Conservation (phyloP, 352 stramenopile genomes). For the Globisporangium heterothallicum region DNA sequence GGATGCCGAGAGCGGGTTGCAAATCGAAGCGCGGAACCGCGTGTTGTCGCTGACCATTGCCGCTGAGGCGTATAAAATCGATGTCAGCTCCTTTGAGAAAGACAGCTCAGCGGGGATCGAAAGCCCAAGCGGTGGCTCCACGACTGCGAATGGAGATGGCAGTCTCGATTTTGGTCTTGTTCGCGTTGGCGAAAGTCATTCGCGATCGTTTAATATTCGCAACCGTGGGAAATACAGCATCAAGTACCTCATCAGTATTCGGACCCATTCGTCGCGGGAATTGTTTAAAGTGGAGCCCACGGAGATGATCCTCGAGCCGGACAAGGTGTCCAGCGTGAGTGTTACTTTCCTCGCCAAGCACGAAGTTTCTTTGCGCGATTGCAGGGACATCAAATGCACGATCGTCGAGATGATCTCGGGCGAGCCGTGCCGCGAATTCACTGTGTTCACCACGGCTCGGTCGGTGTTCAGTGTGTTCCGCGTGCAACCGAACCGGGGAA, state of each 20-base stretch:
- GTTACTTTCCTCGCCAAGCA: constrained; percentile 75
- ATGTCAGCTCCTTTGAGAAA: constrained; percentile 82
- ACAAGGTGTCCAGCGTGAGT: constrained; percentile 54
- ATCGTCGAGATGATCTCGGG: constrained; percentile 91
- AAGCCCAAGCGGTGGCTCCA: constrained; percentile 8
- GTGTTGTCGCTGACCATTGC: constrained; percentile 31
- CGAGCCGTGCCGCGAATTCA: constrained; percentile 87
- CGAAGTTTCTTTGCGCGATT: constrained; percentile 87
- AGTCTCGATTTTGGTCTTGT: constrained; percentile 90
- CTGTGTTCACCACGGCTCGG: constrained; percentile 64
- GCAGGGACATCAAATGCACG: constrained; percentile 89
- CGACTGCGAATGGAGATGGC: constrained; percentile 32
- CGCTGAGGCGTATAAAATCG: constrained; percentile 90
- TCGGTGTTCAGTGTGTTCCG: constrained; percentile 85
- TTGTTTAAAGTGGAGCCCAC: constrained; percentile 81
- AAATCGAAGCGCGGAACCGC: constrained; percentile 30
- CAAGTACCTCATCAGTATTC: constrained; percentile 74
- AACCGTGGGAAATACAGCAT: constrained; percentile 95
- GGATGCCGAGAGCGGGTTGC: constrained; percentile 66
- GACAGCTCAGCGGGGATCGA: constrained; percentile 16
- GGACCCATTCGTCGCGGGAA: constrained; percentile 37
- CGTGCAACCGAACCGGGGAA: constrained; percentile 83
- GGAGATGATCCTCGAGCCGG: constrained; percentile 73
- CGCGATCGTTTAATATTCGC: constrained; percentile 76
- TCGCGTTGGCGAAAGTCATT: constrained; percentile 86